phyloP scores from a whole-genome alignment of 805 yeast species.

The Saturnispora gosingensis region DNA sequence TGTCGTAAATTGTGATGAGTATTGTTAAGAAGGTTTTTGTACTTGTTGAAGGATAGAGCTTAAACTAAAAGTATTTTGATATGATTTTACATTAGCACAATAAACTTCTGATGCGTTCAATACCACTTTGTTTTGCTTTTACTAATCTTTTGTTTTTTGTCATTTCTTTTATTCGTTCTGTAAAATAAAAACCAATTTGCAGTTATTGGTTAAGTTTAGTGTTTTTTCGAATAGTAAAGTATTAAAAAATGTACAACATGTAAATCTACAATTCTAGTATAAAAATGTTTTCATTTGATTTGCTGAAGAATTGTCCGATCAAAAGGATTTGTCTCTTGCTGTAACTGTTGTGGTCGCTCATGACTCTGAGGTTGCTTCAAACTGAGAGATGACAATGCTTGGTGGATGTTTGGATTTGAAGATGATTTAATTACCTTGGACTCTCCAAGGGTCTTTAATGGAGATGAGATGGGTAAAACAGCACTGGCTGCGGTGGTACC shows the following conservation, averaged over 20 bases:
- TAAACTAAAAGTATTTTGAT: background rate
- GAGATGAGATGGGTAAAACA: slow-evolving; percentile 26
- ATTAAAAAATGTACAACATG: background rate
- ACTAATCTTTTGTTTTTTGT: background rate
- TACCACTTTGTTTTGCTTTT: background rate
- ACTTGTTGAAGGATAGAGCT: background rate
- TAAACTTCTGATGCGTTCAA: background rate
- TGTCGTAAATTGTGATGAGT: background rate
- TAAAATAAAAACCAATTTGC: background rate
- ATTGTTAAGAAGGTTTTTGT: background rate
- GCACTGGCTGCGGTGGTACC: slow-evolving; percentile 29
- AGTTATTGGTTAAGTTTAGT: background rate
- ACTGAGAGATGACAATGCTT: background rate
- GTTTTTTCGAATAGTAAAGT: background rate
- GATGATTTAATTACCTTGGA: background rate
- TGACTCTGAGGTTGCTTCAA: background rate
- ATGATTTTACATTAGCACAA: background rate
- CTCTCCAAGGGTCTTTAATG: slow-evolving; percentile 14
- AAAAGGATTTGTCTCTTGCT: slow-evolving; percentile 5
- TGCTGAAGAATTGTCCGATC: slow-evolving; percentile 3
- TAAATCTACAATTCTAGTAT: background rate
- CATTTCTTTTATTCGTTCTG: background rate
- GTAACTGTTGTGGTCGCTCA: background rate
- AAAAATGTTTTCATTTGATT: background rate
- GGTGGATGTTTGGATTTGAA: background rate